A percentile compares a stretch with the other conserved stretches of the same genome.
phyloP scores from a whole-genome alignment of 257 asterid species.

The Ilex asprella region DNA sequence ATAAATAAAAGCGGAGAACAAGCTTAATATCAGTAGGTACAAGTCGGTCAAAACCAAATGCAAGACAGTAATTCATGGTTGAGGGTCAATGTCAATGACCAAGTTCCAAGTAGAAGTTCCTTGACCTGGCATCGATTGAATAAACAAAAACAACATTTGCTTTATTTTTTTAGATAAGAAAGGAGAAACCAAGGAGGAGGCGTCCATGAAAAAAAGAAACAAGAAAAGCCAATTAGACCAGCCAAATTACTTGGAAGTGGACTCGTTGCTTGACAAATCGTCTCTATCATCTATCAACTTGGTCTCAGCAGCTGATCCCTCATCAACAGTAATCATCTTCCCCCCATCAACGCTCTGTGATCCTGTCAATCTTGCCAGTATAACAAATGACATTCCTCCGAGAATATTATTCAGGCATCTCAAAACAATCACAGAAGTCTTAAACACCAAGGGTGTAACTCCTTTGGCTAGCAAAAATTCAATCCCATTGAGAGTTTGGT shows the following conservation, averaged over 20 bases:
- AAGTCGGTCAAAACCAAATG: too few relatives aligned
- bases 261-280: conserved; percentile 21
- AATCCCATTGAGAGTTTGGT: conserved; percentile 74
- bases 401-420: conserved; percentile 78
- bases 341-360: conserved; percentile 50
- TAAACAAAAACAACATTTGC: too few relatives aligned
- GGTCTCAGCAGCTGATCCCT: conserved; percentile 28
- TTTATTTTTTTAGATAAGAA: too few relatives aligned
- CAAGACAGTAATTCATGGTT: too few relatives aligned
- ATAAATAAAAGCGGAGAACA: too few relatives aligned
- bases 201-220: too few relatives aligned
- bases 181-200: too few relatives aligned
- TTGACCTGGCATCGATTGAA: too few relatives aligned
- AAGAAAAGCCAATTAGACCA: not conserved
- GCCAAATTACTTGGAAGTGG: conserved; percentile 26
- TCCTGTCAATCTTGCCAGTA: conserved; percentile 83
- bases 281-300: conserved; percentile 30
- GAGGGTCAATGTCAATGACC: too few relatives aligned
- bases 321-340: conserved; percentile 4
- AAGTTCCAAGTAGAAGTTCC: too few relatives aligned
- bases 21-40: too few relatives aligned
- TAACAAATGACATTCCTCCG: conserved; percentile 83
- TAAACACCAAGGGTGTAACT: conserved; percentile 50
- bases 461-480: conserved; percentile 70
- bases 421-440: conserved; percentile 60